Evolutionary conservation across 2,329 filamentous ascomycete genomes (phyloP), one percentile per base, ranked within the genome.

Genomic region (Fusarium sacchari): DNA sequence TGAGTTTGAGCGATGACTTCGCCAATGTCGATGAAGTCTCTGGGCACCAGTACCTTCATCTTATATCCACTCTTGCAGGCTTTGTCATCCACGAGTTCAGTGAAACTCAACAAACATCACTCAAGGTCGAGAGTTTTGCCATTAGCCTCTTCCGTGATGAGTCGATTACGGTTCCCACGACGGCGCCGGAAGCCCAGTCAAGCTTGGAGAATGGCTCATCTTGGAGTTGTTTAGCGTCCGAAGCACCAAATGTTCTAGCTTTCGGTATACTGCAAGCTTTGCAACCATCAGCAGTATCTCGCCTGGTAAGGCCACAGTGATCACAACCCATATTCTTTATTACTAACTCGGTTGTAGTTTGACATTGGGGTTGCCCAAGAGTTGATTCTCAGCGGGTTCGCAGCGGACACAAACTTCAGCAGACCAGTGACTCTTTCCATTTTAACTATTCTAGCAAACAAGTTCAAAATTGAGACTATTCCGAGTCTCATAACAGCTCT

Each of bases 391-490:
- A 78, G 79, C 40, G 76, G 78, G 36, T 72, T 75, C 14, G 46
- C 75, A n/a, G 52, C 75, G 15, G 58, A 63, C 14, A 43, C 60
- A 4, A 71, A 71, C 11, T 66, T 74, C 32, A 72, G 73, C 40
- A 67, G 76, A 72, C 70, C 79, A 67, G 81, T 79, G 59, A 76
- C 76, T 20, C 75, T 80, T 34, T 81, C 81, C 1, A 82, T 86
- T 17, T 77, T 86, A 17, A 81, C 82, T 6, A 79, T 84, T 7
- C 73, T 87, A 34, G 81, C 84, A 55, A 87, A 87, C 74, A 87
- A 86, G 69, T 82, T 83, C 75, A 81, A 81, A 39, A 78, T 83
- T 24, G 84, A 84, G 69, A 79, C 72, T 12, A 56, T 78, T 12
- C 71, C 69, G 13, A 64, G 69, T 11, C 67, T 83, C 9, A 74